Conservation (phyloP, 176 grass and related monocot species). For the Thalia dealbata region DNA sequence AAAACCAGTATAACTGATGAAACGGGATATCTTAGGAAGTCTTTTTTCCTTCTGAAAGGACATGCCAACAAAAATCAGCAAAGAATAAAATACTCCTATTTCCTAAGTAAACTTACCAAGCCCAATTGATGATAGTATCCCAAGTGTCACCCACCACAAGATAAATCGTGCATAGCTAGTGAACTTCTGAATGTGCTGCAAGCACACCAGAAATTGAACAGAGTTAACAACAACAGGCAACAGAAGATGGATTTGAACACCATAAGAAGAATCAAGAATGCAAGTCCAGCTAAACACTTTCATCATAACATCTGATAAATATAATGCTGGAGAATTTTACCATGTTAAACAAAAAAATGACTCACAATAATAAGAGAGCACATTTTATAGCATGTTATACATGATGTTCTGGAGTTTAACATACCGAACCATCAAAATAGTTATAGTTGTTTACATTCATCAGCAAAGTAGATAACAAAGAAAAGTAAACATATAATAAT, state of each 20-base stretch:
- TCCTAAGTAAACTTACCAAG: slow-evolving; percentile 51
- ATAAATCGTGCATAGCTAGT: slow-evolving; percentile 59
- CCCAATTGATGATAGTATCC: slow-evolving; percentile 89
- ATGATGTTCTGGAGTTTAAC: not conserved
- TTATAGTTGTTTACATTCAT: not conserved
- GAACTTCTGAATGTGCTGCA: slow-evolving; percentile 73
- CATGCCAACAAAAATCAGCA: not conserved
- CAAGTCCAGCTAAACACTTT: not conserved
- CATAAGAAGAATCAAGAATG: not conserved
- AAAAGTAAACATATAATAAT: not conserved
- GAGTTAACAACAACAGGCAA: slow-evolving; percentile 16
- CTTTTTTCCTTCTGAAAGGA: not conserved
- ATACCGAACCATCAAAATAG: not conserved
- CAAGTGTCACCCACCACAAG: slow-evolving; percentile 84
- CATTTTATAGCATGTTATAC: not conserved
- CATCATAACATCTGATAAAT: not conserved
- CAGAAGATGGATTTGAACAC: slow-evolving; percentile 3
- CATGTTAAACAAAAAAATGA: slow-evolving; percentile 2
- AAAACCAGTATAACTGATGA: not conserved
- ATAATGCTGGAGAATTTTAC: not conserved
- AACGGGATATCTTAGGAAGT: not conserved
- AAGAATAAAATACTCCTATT: slow-evolving; percentile 8
- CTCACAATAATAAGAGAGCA: not conserved
- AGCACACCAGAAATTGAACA: slow-evolving; percentile 13
- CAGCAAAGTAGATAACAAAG: not conserved